These are phyloP conservation scores for Onygena corvina DNA, from an alignment of 2,329 filamentous ascomycete genomes.

Conservation along the genomic window DNA sequence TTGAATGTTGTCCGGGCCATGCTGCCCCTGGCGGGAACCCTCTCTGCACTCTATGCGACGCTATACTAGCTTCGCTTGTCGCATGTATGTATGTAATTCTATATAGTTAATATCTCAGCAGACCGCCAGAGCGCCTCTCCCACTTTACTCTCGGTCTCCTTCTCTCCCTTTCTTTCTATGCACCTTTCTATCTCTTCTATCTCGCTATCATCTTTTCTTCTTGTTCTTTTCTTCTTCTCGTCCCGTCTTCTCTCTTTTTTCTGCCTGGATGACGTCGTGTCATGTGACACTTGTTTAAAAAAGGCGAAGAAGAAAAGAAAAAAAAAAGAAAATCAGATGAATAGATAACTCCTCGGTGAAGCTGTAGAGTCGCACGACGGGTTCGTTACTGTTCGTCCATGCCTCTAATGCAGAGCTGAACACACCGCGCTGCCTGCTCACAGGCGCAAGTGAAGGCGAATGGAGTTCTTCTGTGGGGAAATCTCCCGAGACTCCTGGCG, in stretches of 20 bases:
- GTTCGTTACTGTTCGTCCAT: too few species aligned
- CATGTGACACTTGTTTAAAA: not conserved
- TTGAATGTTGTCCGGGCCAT: conserved; percentile 13
- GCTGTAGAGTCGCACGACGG: not conserved
- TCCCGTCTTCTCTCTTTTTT: not conserved
- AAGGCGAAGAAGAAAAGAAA: not conserved
- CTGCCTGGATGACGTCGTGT: not conserved
- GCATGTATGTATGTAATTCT: not conserved
- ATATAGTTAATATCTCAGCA: conserved; percentile 2
- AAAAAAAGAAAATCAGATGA: not conserved
- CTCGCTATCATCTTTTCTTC: too few species aligned
- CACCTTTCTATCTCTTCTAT: not conserved
- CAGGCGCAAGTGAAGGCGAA: too few species aligned
- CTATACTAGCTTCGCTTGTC: conserved; percentile 2
- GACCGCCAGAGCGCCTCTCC: not conserved
- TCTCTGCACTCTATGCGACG: conserved; percentile 11
- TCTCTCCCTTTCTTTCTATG: not conserved
- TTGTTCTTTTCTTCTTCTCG: not conserved
- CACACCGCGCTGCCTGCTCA: too few species aligned
- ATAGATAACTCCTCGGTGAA: not conserved
- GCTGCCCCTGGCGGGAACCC: conserved; percentile 12
- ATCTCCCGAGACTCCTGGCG: too few species aligned
- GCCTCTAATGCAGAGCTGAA: too few species aligned
- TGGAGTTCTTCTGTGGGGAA: too few species aligned
- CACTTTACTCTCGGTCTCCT: not conserved